Conservation (phyloP, 2,329 filamentous ascomycete species). For the Herpomyces periplanetae region DNA sequence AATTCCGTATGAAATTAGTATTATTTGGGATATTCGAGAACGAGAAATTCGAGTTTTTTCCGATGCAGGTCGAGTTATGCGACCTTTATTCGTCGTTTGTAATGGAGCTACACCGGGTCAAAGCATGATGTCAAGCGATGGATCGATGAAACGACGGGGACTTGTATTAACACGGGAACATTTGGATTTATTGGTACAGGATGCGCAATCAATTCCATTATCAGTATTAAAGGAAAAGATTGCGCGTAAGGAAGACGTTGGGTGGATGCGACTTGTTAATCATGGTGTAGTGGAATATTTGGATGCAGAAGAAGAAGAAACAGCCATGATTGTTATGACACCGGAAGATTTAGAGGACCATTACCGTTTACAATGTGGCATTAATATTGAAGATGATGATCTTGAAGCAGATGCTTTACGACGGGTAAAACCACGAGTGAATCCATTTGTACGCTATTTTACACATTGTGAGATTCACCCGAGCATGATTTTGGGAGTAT, state of each 20-base stretch:
- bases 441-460: constrained; percentile 56
- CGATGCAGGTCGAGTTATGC: constrained; percentile 72
- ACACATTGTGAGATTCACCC: constrained; percentile 98
- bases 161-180: constrained; percentile 55
- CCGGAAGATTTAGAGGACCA: constrained; percentile 51
- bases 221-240: constrained; percentile 17
- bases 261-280: constrained; percentile 54
- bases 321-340: constrained; percentile 95
- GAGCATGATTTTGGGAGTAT: constrained; percentile 93
- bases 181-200: constrained; percentile 30
- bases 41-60: constrained; percentile 96
- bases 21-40: constrained; percentile 82
- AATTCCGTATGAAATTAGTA: constrained; percentile 63
- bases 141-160: constrained; percentile 31
- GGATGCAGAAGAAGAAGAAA: constrained; percentile 92
- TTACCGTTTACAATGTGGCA: constrained; percentile 7
- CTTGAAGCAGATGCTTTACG: constrained; percentile 33
- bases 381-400: constrained; percentile 12
- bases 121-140: too few relatives aligned
- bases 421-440: constrained; percentile 54
- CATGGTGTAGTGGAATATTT: constrained; percentile 73
- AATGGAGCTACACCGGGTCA: constrained; percentile 35
- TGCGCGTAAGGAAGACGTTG: constrained; percentile 24
- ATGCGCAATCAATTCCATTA: constrained; percentile 18
- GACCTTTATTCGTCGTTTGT: constrained; percentile 70